A percentile compares a stretch with the other conserved stretches of the same genome.
phyloP scores from a whole-genome alignment of 805 yeast genomes.

The Candida xyloterini region DNA sequence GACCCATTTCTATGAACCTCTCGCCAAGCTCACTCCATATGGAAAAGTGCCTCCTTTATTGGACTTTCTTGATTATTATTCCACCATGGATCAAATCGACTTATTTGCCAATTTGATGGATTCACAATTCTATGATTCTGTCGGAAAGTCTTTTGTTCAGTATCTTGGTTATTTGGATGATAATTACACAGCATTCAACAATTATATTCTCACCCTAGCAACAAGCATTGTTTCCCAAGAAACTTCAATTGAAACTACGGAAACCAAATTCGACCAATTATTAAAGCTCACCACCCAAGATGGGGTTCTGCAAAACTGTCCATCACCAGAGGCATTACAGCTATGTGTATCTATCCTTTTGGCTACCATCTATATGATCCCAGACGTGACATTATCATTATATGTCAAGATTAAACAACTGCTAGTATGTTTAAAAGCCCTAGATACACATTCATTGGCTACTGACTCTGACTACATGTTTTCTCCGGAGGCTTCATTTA shows the following conservation, averaged over 20 bases:
- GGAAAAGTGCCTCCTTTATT: conserved; percentile 16
- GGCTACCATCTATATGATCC: conserved; percentile 25
- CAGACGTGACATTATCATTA: conserved; percentile 23
- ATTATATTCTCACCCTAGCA: conserved; percentile 21
- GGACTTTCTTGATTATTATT: conserved; percentile 21
- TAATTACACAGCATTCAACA: conserved; percentile 9
- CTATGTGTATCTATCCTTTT: conserved; percentile 21
- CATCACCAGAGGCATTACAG: neutral
- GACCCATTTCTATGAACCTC: conserved; percentile 22
- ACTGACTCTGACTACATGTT: conserved; percentile 1
- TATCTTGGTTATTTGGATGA: conserved; percentile 1
- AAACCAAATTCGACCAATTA: conserved; percentile 11
- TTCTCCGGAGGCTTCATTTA: neutral
- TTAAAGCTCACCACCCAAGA: conserved; percentile 25
- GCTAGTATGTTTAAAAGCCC: conserved; percentile 15
- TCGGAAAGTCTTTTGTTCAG: neutral
- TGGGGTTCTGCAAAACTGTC: conserved; percentile 4
- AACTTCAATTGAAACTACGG: neutral
- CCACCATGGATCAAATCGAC: conserved; percentile 20
- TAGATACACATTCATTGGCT: conserved; percentile 6
- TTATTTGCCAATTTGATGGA: conserved; percentile 16
- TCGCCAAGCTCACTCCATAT: conserved; percentile 13
- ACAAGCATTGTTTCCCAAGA: conserved; percentile 6
- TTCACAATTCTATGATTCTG: neutral
- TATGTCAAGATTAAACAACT: conserved; percentile 29